Percentiles rank a stretch among this genome's conserved stretches.
Conservation (phyloP, 176 grass and related monocot species). For the Paspalum notatum region DNA sequence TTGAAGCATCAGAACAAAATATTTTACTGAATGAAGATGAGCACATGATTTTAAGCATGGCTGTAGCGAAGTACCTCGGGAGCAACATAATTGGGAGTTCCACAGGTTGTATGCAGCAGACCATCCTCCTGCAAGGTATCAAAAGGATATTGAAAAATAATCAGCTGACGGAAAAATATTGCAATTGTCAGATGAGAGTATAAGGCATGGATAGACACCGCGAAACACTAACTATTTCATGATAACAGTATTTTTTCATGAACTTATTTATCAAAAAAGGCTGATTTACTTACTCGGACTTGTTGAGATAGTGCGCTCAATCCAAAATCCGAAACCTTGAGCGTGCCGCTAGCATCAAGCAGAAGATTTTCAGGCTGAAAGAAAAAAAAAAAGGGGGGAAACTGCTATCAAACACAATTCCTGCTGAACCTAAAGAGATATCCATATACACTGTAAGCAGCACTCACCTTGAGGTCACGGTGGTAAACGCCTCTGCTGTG, state of each 20-base stretch:
- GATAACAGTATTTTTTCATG: background rate
- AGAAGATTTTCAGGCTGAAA: conserved; percentile 95
- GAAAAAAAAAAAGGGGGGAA: conserved; percentile 19
- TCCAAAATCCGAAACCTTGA: conserved; percentile 97
- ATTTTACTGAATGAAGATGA: conserved; percentile 24
- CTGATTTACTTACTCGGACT: conserved; percentile 72
- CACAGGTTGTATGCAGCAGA: conserved; percentile 86
- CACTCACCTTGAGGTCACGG: conserved; percentile 83
- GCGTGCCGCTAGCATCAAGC: conserved; percentile 72
- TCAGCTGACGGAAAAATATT: conserved; percentile 17
- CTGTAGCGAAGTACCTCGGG: conserved; percentile 59
- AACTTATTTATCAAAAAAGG: background rate
- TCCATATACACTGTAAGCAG: background rate
- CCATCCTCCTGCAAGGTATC: conserved; percentile 80
- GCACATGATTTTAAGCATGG: conserved; percentile 28
- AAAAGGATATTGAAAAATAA: conserved; percentile 34
- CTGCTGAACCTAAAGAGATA: background rate
- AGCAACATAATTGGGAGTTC: conserved; percentile 99
- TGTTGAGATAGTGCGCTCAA: conserved; percentile 90
- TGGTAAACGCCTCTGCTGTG: conserved; percentile 97
- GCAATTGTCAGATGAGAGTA: background rate
- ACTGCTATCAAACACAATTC: conserved; percentile 19
- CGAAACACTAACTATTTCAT: background rate
- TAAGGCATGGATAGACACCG: background rate
- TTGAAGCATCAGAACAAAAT: conserved; percentile 48